A percentile compares a stretch with the other conserved stretches of the same genome.
Evolutionary conservation across 495 filamentous ascomycete genomes (phyloP).

Genomic region (Penicillium taxi): DNA sequence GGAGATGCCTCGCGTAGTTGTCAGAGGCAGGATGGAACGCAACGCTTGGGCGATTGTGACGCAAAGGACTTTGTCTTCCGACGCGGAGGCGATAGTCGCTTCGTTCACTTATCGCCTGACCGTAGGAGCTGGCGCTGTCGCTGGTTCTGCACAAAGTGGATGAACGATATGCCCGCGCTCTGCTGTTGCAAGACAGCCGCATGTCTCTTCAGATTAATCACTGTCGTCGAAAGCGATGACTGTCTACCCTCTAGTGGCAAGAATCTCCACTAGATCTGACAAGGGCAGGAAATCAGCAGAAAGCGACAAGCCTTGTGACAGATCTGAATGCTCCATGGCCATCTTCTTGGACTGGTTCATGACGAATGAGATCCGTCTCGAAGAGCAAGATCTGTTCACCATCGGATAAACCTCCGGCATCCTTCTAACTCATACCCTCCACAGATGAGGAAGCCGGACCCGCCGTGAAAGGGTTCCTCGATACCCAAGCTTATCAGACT

Average conservation of each 20-base stretch:
- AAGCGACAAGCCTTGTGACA: neutral
- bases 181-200: neutral
- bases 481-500: too few species aligned
- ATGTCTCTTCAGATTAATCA: neutral
- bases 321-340: neutral
- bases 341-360: slow-evolving; percentile 1
- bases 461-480: too few species aligned
- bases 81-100: neutral
- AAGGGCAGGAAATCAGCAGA: neutral
- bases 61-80: neutral
- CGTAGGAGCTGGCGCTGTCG: neutral
- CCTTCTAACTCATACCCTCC: too few species aligned
- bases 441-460: too few species aligned
- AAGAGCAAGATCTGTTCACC: too few species aligned
- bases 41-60: neutral
- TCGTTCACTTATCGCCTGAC: too few species aligned
- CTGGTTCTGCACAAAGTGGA: neutral
- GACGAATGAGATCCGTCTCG: too few species aligned
- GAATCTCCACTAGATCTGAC: neutral
- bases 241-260: neutral
- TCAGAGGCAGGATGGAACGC: neutral
- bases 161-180: neutral
- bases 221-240: neutral
- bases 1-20: neutral
- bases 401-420: too few species aligned